Conservation (phyloP, 257 asterid genomes). For the Solanum pennellii region DNA sequence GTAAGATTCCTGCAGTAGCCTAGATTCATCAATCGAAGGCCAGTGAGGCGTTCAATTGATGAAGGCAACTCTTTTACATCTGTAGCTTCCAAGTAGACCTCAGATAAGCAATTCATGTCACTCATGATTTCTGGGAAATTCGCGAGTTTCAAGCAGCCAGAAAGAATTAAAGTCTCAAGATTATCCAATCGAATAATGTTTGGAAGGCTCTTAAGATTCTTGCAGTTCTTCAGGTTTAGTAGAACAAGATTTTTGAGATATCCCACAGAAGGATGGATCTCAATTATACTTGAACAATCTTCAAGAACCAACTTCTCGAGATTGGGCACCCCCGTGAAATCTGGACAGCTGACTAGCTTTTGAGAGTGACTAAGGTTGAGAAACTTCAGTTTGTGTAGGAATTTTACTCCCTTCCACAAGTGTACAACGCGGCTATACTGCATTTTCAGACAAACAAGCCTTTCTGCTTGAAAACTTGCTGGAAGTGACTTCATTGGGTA, state of each 20-base stretch:
- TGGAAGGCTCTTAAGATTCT: not conserved
- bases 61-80: not conserved
- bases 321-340: slow-evolving; percentile 5
- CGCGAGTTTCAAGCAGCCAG: slow-evolving; percentile 2
- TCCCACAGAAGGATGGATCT: slow-evolving; percentile 3
- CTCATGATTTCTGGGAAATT: not conserved
- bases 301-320: slow-evolving; percentile 2
- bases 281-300: not conserved
- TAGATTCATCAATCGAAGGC: slow-evolving; percentile 1
- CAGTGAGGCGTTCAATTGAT: not conserved
- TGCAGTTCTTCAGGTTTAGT: slow-evolving; percentile 4
- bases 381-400: slow-evolving; percentile 2
- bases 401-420: slow-evolving; percentile 3
- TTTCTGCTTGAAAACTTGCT: not conserved
- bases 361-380: slow-evolving; percentile 15
- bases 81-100: slow-evolving; percentile 1
- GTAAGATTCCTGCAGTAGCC: not conserved
- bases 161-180: not conserved
- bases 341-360: not conserved
- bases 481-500: not conserved
- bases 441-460: not conserved
- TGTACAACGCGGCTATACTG: not conserved
- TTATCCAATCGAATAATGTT: not conserved
- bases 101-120: not conserved
- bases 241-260: not conserved